Conservation (phyloP, 352 stramenopile genomes). For the Phytophthora citrophthora region DNA sequence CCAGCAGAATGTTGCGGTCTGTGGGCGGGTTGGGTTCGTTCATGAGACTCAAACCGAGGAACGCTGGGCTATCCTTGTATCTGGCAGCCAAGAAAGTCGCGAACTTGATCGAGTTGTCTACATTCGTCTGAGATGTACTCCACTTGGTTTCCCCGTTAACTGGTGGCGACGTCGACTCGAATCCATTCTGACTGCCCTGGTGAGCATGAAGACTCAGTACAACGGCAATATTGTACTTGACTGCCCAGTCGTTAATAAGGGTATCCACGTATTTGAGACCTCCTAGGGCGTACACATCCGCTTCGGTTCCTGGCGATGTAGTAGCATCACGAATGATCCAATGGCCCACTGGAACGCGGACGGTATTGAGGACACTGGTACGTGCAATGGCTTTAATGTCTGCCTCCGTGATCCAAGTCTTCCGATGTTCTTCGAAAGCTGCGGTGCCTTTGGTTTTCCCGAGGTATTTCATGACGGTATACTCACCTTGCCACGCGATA, state of each 20-base stretch:
- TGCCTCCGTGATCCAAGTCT: conserved; percentile 15
- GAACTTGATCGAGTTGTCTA: conserved; percentile 44
- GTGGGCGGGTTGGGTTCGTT: conserved; percentile 48
- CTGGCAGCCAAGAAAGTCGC: conserved; percentile 44
- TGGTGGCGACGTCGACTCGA: conserved; percentile 31
- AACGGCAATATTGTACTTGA: conserved; percentile 58
- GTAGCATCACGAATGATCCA: conserved; percentile 44
- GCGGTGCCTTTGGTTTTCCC: conserved; percentile 7
- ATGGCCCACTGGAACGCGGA: conserved; percentile 47
- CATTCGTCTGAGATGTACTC: conserved; percentile 27
- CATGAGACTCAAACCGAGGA: conserved; percentile 59
- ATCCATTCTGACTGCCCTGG: conserved; percentile 58
- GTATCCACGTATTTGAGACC: conserved; percentile 52
- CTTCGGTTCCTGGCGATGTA: neutral
- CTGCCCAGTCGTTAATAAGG: conserved; percentile 56
- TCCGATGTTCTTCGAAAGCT: conserved; percentile 9
- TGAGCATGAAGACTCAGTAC: conserved; percentile 63
- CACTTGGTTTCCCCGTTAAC: conserved; percentile 20
- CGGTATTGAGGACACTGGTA: conserved; percentile 41
- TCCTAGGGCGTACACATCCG: conserved; percentile 24
- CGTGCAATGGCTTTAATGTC: conserved; percentile 10
- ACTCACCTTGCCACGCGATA: conserved; percentile 9
- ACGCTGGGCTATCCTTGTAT: conserved; percentile 51
- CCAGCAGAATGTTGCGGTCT: conserved; percentile 19
- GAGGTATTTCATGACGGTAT: conserved; percentile 7